These are phyloP conservation scores for Cercophora sp. DNA, from an alignment of 495 filamentous ascomycete genomes.

Conservation along the genomic window DNA sequence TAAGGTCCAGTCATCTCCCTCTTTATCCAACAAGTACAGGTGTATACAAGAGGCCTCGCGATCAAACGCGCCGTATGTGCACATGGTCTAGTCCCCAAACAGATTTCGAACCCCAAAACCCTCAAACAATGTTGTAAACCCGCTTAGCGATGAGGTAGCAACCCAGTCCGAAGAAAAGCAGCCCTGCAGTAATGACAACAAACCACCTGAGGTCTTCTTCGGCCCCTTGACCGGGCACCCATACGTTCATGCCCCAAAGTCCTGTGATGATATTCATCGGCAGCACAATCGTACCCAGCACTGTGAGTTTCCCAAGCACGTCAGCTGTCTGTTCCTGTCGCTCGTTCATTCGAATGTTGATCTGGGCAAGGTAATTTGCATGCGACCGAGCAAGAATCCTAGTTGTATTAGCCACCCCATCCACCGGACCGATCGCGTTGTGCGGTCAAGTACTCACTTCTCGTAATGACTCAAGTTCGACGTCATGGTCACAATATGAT, in stretches of 20 bases:
- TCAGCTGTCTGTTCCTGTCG: constrained; percentile 93
- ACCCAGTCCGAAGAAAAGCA: constrained; percentile 71
- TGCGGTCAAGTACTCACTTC: constrained; percentile 56
- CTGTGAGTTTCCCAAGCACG: constrained; percentile 90
- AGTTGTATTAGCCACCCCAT: constrained; percentile 7
- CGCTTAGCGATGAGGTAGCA: constrained; percentile 83
- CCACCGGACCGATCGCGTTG: neutral
- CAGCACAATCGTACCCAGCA: constrained; percentile 92
- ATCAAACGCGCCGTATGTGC: too few species aligned
- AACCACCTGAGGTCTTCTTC: constrained; percentile 56
- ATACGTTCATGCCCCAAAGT: constrained; percentile 98
- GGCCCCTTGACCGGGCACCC: constrained; percentile 80
- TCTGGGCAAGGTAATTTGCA: constrained; percentile 87
- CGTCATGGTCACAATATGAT: constrained; percentile 98
- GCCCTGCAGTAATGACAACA: constrained; percentile 63
- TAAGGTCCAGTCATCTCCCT: too few species aligned
- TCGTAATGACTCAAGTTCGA: constrained; percentile 92
- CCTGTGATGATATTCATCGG: constrained; percentile 99
- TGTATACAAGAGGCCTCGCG: too few species aligned
- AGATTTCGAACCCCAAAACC: neutral
- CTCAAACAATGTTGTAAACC: constrained; percentile 52
- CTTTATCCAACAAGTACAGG: too few species aligned
- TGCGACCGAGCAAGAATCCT: constrained; percentile 91
- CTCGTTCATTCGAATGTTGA: constrained; percentile 96
- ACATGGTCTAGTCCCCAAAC: neutral